Percentiles rank a stretch among this genome's conserved stretches.
phyloP scores from a whole-genome alignment of 371 early-diverging fungal genomes.

The Lichtheimia corymbifera region DNA sequence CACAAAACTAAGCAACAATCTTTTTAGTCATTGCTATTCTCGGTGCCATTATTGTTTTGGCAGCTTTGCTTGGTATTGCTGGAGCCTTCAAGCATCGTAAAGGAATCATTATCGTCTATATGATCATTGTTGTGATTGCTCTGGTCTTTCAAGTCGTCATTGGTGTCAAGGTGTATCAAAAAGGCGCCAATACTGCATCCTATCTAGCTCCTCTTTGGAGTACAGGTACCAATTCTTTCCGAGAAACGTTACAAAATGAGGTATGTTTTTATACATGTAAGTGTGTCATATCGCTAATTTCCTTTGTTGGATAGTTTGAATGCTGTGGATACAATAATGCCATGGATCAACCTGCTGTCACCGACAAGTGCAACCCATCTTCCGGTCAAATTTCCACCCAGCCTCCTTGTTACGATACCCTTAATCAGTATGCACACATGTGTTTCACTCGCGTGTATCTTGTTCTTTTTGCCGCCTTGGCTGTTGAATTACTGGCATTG shows the following conservation, averaged over 20 bases:
- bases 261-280: not conserved
- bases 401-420: slow-evolving; percentile 31
- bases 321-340: slow-evolving; percentile 48
- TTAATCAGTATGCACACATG: slow-evolving; percentile 23
- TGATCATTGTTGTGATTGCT: slow-evolving; percentile 37
- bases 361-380: slow-evolving; percentile 24
- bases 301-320: slow-evolving; percentile 25
- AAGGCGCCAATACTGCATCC: slow-evolving; percentile 31
- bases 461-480: slow-evolving; percentile 42
- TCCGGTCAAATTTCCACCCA: slow-evolving; percentile 12
- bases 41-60: slow-evolving; percentile 40
- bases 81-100: slow-evolving; percentile 33
- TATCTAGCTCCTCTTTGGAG: slow-evolving; percentile 41
- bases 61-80: slow-evolving; percentile 36
- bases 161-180: slow-evolving; percentile 41
- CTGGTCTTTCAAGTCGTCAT: slow-evolving; percentile 45
- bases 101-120: slow-evolving; percentile 33
- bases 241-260: slow-evolving; percentile 26
- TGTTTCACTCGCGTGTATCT: slow-evolving; percentile 39
- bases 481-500: slow-evolving; percentile 41
- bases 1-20: not conserved
- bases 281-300: not conserved
- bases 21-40: slow-evolving; percentile 34
- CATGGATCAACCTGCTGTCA: slow-evolving; percentile 29
- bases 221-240: slow-evolving; percentile 14